Conservation (phyloP, 495 filamentous ascomycete species). For the Cairneyella variabilis region DNA sequence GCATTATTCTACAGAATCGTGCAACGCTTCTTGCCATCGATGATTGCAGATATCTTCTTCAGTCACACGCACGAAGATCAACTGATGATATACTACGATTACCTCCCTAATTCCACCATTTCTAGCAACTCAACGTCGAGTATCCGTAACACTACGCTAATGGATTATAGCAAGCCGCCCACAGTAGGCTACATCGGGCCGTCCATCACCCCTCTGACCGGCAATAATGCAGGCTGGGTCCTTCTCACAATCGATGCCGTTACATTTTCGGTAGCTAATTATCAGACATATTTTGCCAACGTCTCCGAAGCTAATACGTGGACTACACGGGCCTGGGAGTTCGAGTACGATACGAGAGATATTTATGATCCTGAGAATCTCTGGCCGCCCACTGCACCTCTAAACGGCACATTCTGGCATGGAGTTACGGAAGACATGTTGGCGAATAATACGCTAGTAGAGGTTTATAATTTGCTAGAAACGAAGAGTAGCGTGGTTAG, state of each 20-base stretch:
- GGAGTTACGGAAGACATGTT: background rate
- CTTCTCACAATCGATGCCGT: background rate
- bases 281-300: background rate
- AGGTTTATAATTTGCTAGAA: background rate
- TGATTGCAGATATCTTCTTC: background rate
- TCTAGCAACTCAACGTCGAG: too few species aligned
- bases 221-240: background rate
- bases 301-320: background rate
- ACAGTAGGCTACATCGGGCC: background rate
- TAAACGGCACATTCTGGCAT: background rate
- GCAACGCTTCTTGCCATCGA: background rate
- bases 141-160: background rate
- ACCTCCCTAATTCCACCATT: too few species aligned
- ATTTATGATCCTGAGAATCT: background rate
- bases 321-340: background rate
- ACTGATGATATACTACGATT: background rate
- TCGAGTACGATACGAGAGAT: background rate
- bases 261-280: background rate
- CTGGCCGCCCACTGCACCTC: background rate
- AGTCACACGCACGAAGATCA: background rate
- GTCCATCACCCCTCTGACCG: background rate
- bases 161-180: background rate
- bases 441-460: background rate
- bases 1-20: slow-evolving; percentile 25
- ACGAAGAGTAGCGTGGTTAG: background rate